A percentile compares a stretch with the other conserved stretches of the same genome.
phyloP scores from a whole-genome alignment of 768 basidiomycete genomes.

The Cytidiella melzeri region DNA sequence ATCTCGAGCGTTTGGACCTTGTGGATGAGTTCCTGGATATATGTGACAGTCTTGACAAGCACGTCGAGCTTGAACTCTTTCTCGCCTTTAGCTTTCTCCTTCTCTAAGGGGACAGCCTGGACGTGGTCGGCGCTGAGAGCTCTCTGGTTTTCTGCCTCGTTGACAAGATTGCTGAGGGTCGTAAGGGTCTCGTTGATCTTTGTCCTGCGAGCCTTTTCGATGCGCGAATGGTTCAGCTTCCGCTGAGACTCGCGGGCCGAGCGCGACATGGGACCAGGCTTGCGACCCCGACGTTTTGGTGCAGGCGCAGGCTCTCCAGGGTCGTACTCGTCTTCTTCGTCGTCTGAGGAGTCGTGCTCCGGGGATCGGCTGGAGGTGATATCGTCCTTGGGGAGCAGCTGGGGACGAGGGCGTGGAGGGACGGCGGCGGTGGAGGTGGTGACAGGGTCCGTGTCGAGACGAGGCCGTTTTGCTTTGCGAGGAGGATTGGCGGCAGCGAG shows the following conservation, averaged over 20 bases:
- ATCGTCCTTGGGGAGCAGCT: slow-evolving; percentile 19
- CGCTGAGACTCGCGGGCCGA: slow-evolving; percentile 80
- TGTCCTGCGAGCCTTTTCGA: slow-evolving; percentile 88
- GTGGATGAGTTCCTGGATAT: slow-evolving; percentile 63
- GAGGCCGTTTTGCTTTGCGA: slow-evolving; percentile 38
- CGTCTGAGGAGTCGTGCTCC: slow-evolving; percentile 14
- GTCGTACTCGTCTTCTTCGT: slow-evolving; percentile 29
- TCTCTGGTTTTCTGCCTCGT: slow-evolving; percentile 30
- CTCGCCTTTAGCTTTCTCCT: slow-evolving; percentile 48
- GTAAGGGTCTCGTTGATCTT: slow-evolving; percentile 93
- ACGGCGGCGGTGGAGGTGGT: slow-evolving; percentile 12
- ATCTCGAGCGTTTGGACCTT: slow-evolving; percentile 40
- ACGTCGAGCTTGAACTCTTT: slow-evolving; percentile 94
- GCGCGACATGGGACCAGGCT: slow-evolving; percentile 67
- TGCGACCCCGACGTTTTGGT: slow-evolving; percentile 62
- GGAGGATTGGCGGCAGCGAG: slow-evolving; percentile 38
- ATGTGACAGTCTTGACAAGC: slow-evolving; percentile 74
- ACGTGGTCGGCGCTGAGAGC: slow-evolving; percentile 30
- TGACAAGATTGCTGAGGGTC: slow-evolving; percentile 68
- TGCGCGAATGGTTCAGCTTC: slow-evolving; percentile 90
- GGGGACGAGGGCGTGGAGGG: slow-evolving; percentile 13
- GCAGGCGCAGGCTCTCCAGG: slow-evolving; percentile 19
- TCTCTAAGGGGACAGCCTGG: slow-evolving; percentile 23
- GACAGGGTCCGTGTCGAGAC: slow-evolving; percentile 11
- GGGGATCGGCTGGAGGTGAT: slow-evolving; percentile 1